Evolutionary conservation across 257 asterid species (phyloP).

Genomic region (Solanum lignicaule): DNA sequence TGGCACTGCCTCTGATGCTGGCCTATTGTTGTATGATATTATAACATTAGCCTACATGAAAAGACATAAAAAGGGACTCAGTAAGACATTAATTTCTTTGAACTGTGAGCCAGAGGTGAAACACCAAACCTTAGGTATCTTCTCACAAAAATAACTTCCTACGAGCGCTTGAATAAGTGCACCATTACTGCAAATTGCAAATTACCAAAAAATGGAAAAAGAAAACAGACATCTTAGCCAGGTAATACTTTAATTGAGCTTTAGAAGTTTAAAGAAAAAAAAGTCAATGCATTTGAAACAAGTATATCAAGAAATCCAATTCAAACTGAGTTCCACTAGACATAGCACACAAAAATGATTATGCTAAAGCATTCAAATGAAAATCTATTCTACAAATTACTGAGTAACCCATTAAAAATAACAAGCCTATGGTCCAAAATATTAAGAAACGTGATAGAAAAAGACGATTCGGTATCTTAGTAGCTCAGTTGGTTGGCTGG

Average conservation of each 20-base stretch:
- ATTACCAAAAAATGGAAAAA: conserved; percentile 11
- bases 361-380: background rate
- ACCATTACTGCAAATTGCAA: conserved; percentile 60
- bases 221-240: background rate
- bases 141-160: conserved; percentile 87
- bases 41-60: conserved; percentile 78
- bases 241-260: background rate
- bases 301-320: background rate
- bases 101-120: background rate
- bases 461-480: too few species aligned
- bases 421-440: background rate
- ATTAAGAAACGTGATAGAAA: background rate
- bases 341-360: background rate
- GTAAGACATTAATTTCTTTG: conserved; percentile 4
- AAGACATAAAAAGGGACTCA: conserved; percentile 11
- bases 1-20: conserved; percentile 96
- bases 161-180: conserved; percentile 93
- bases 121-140: conserved; percentile 81
- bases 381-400: background rate
- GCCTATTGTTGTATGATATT: conserved; percentile 88
- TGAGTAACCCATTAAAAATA: background rate
- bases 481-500: background rate
- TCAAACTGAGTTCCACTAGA: background rate
- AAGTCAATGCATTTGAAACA: background rate
- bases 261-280: background rate